A percentile compares a stretch with the other conserved stretches of the same genome.
These are phyloP conservation scores for Fusarium haematococcum DNA, from an alignment of 2,329 filamentous ascomycete genomes.

Conservation along the genomic window DNA sequence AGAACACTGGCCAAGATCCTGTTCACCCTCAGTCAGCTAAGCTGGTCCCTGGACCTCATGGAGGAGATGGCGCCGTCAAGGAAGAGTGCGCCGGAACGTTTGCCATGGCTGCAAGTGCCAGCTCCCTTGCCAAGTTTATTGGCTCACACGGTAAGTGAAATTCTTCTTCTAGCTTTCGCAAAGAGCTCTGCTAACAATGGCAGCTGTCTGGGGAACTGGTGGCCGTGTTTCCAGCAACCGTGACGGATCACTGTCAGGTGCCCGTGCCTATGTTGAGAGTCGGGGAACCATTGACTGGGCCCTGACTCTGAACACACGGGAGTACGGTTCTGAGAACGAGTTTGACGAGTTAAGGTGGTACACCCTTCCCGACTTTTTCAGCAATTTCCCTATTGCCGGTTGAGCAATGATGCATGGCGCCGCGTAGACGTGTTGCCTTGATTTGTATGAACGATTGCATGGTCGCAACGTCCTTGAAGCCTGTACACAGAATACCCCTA, in stretches of 20 bases:
- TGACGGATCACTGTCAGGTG: constrained; percentile 18
- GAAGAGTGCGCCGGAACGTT: constrained; percentile 31
- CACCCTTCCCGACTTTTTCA: background rate
- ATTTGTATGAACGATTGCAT: background rate
- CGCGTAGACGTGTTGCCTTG: background rate
- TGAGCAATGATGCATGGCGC: background rate
- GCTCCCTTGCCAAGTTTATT: constrained; percentile 22
- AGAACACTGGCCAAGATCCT: constrained; percentile 11
- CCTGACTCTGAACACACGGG: constrained; percentile 29
- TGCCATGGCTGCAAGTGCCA: constrained; percentile 28
- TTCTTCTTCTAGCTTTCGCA: too few species aligned
- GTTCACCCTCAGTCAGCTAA: background rate
- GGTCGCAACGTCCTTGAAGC: background rate
- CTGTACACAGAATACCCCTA: background rate
- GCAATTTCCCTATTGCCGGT: background rate
- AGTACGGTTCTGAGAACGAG: constrained; percentile 4
- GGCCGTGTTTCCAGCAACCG: background rate
- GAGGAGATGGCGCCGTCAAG: constrained; percentile 35
- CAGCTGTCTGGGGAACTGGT: constrained; percentile 22
- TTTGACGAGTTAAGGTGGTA: constrained; percentile 17
- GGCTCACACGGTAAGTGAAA: constrained; percentile 12
- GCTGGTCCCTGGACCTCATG: constrained; percentile 8
- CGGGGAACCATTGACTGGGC: constrained; percentile 18
- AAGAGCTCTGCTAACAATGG: background rate
- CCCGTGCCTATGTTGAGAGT: constrained; percentile 8